Evolutionary conservation across 768 basidiomycete genomes (phyloP), one percentile per base, ranked within the genome.

Genomic region (Mycena rebaudengoi): DNA sequence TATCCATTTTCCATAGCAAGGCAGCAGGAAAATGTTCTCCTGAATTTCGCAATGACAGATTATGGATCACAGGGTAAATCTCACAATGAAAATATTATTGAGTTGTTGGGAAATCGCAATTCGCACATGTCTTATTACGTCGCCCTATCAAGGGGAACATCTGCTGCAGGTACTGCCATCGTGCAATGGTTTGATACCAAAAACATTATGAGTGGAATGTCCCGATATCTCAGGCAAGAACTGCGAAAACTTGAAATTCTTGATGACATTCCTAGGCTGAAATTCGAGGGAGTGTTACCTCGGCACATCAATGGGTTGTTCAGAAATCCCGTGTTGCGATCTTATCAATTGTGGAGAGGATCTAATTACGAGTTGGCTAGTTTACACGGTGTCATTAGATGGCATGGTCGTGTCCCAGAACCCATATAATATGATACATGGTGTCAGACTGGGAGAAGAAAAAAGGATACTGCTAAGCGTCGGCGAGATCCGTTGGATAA

Each of bases 1-100:
- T 28, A 21, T 3, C 21, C 8, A 1, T 16, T 75, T n/a, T n/a
- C n/a, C n/a, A n/a, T n/a, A n/a, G n/a, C n/a, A n/a, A n/a, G n/a
- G n/a, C n/a, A n/a, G n/a, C n/a, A n/a, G n/a, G n/a, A n/a, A n/a
- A n/a, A n/a, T n/a, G n/a, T n/a, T n/a, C n/a, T n/a, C n/a, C n/a
- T 62, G 3, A 76, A 76, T 52, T 78, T 76, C 65, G 66, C 75
- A 18, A 78, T 78, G 74, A 78, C 77, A 7, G 77, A 76, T 52
- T 78, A 73, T 66, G 68, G 70, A 11, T 75, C 75, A 1, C 78
- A 79, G 61, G 77, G 78, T 7, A 76, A 74, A 46, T 76, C 76
- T n/a, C n/a, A n/a, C n/a, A n/a, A n/a, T n/a, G 18, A 60, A 71
- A 43, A 21, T 23, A 20, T 25, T 53, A 70, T n/a, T n/a, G n/a